These are phyloP conservation scores for Pseudogymnoascus sp. DNA, from an alignment of 2,329 filamentous ascomycete species.

Conservation along the genomic window DNA sequence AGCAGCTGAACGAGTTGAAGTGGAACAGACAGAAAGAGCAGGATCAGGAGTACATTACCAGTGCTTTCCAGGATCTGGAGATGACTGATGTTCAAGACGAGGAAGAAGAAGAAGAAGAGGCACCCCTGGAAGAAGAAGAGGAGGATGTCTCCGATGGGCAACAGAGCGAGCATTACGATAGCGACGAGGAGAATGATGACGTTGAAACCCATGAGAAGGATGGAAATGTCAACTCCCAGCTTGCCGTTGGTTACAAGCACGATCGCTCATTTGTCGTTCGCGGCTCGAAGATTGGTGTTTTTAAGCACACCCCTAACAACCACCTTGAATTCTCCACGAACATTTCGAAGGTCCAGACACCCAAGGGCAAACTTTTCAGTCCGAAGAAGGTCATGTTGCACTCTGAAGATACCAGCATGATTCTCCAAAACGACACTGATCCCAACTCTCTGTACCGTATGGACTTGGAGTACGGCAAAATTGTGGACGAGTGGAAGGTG, in stretches of 20 bases:
- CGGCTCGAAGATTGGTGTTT: conserved; percentile 96
- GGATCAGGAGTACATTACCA: conserved; percentile 87
- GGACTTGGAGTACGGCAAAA: conserved; percentile 96
- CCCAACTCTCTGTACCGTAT: conserved; percentile 91
- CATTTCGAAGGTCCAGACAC: conserved; percentile 90
- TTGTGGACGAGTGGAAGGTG: conserved; percentile 97
- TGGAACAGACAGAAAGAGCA: conserved; percentile 90
- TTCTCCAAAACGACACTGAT: conserved; percentile 43
- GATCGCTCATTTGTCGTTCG: conserved; percentile 95
- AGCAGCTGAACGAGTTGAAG: conserved; percentile 87
- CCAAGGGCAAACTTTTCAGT: conserved; percentile 77
- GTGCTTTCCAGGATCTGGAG: conserved; percentile 88
- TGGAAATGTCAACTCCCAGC: conserved; percentile 81
- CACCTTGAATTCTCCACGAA: conserved; percentile 93
- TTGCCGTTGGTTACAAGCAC: conserved; percentile 94
- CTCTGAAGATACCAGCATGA: conserved; percentile 29
- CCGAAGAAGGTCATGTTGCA: conserved; percentile 57
- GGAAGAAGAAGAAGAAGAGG: conserved; percentile 40
- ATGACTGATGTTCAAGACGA: conserved; percentile 70
- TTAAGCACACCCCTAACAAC: conserved; percentile 91
- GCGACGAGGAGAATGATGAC: conserved; percentile 74
- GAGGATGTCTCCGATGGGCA: conserved; percentile 55
- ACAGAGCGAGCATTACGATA: conserved; percentile 65
- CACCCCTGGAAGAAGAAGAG: conserved; percentile 32
- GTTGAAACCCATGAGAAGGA: conserved; percentile 59